phyloP scores from a whole-genome alignment of 2,329 filamentous ascomycete species.

The Pseudogymnoascus sp. region DNA sequence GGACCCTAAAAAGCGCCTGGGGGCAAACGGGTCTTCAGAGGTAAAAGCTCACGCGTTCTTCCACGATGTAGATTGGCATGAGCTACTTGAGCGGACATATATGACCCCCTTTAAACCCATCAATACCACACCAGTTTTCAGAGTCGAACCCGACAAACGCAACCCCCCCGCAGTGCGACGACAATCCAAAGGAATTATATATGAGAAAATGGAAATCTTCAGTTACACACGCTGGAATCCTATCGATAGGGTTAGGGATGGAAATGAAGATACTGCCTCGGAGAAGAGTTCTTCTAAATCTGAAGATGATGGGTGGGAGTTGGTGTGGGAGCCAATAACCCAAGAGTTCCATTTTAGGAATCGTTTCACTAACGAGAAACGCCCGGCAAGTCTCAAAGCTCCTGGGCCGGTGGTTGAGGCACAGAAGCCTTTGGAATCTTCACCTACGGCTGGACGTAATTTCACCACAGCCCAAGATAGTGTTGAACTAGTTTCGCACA shows the following conservation, averaged over 20 bases:
- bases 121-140: slow-evolving; percentile 15
- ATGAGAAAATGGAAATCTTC: not conserved
- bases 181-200: not conserved
- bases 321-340: not conserved
- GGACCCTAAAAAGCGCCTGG: slow-evolving; percentile 77
- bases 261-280: not conserved
- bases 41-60: slow-evolving; percentile 98
- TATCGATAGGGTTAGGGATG: not conserved
- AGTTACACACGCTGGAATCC: not conserved
- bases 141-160: not conserved
- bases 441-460: not conserved
- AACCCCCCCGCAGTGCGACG: not conserved
- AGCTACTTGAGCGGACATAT: slow-evolving; percentile 89
- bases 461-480: not conserved
- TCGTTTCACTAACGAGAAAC: not conserved
- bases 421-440: not conserved
- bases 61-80: slow-evolving; percentile 94
- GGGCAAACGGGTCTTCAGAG: slow-evolving; percentile 84
- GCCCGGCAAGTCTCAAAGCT: not conserved
- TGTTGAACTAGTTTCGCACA: not conserved
- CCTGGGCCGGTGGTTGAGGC: not conserved
- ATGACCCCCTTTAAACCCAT: slow-evolving; percentile 93
- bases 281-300: not conserved
- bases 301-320: not conserved
- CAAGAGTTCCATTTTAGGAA: not conserved